Evolutionary conservation across 768 basidiomycete genomes (phyloP).

Genomic region (Boletellus ananas): DNA sequence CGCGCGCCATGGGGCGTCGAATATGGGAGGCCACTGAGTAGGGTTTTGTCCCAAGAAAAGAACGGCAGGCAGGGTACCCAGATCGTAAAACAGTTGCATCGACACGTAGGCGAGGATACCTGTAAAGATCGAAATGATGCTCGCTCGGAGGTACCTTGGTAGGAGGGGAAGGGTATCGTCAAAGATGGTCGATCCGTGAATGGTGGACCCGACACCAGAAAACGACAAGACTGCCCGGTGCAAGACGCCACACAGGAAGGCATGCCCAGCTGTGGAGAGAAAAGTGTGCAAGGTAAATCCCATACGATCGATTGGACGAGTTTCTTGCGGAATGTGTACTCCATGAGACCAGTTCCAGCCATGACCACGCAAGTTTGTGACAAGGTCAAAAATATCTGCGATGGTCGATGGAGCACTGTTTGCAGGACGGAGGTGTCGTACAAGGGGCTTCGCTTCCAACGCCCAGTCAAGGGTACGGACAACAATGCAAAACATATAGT

Average conservation of each 20-base stretch:
- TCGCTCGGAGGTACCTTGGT: constrained; percentile 35
- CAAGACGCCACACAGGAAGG: constrained; percentile 43
- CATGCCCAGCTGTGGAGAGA: constrained; percentile 32
- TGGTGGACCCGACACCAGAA: constrained; percentile 26
- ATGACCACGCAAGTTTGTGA: constrained; percentile 49
- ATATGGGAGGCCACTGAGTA: constrained; percentile 32
- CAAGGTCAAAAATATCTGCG: constrained; percentile 48
- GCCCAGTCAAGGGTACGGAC: constrained; percentile 20
- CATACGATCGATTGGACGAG: constrained; percentile 35
- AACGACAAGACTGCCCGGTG: constrained; percentile 48
- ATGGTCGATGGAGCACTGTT: neutral
- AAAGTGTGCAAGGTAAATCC: constrained; percentile 38
- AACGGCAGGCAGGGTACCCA: constrained; percentile 21
- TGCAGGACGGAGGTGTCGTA: constrained; percentile 8
- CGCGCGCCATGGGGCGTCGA: constrained; percentile 33
- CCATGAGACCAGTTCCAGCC: constrained; percentile 58
- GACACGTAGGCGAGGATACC: constrained; percentile 44
- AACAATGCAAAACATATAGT: constrained; percentile 9
- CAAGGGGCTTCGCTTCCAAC: constrained; percentile 9
- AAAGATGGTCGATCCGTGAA: constrained; percentile 22
- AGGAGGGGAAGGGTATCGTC: constrained; percentile 27
- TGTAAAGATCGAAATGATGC: constrained; percentile 38
- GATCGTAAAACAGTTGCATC: constrained; percentile 36
- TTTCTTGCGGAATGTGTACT: constrained; percentile 31
- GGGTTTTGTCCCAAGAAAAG: constrained; percentile 29